Base-by-base conservation (phyloP, 129 eudicot genomes). In the Helianthus annuus region DNA sequence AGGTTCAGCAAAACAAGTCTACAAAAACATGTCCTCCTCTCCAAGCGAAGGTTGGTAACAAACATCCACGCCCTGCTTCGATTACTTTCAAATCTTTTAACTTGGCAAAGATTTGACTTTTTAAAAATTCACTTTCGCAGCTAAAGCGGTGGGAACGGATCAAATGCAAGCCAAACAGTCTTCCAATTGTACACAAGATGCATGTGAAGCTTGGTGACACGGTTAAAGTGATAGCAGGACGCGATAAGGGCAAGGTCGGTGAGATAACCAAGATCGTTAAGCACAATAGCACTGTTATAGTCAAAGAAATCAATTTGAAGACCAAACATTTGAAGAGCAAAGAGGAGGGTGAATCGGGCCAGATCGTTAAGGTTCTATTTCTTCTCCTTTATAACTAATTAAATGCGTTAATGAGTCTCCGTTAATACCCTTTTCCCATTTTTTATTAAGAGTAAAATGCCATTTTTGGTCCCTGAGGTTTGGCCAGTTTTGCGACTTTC, bases 121-220 rank as follows among this genome's bases (percentile, higher is more conserved):
- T 62, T 48, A 44, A 60, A 44, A 45, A 46, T 42, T 48, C 10
- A 68, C 40, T 63, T 64, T 71, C 78, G 74, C 91, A 94, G 98
- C 81, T 90, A 65, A 94, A 90, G 82, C 84, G 84, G 49, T 93
- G 98, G 98, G 98, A 94, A 78, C 76, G 96, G 80, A 94, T 85
- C 78, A 85, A 94, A 56, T 90, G 97, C 89, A 94, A 94, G 70
- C 97, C 98, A 51, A 94, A 94, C 94, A 84, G 98, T 64, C 93
- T 90, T 60, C 98, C 98, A 10, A 73, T 85, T 54, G 69, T 94
- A 13, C 97, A 88, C 68, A 90, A 94, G 65, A 90, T 94, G 97
- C 98, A 94, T 34, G 98, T 94, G 68, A 94, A 86, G 79, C 70
- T 94, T 75, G 98, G 97, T 39, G 98, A 94, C 73, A 90, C 97